phyloP scores from a whole-genome alignment of 2,329 filamentous ascomycete species.

The Xylariaceae sp. region DNA sequence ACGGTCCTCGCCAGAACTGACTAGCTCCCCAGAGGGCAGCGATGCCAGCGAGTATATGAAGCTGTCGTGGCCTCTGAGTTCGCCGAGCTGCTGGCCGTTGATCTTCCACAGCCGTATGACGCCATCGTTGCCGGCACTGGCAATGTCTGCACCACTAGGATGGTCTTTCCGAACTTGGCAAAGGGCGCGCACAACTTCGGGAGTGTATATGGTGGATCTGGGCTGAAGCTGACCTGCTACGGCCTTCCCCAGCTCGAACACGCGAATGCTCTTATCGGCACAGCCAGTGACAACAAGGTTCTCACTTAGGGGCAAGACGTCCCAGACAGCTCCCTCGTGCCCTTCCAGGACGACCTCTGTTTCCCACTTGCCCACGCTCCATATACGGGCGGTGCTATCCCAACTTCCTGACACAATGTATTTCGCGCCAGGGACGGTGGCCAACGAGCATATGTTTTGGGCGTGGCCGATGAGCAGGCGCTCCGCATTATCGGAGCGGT shows the following conservation, averaged over 20 bases:
- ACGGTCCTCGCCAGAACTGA: constrained; percentile 91
- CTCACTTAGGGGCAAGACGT: constrained; percentile 77
- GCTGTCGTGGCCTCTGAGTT: constrained; percentile 83
- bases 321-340: constrained; percentile 77
- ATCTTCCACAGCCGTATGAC: constrained; percentile 83
- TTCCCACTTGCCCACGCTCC: constrained; percentile 84
- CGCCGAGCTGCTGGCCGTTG: constrained; percentile 67
- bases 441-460: constrained; percentile 82
- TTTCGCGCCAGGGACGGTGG: constrained; percentile 65
- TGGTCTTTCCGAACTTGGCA: constrained; percentile 73
- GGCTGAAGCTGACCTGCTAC: constrained; percentile 51
- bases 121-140: constrained; percentile 89
- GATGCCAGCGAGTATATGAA: constrained; percentile 85
- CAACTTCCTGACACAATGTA: constrained; percentile 88
- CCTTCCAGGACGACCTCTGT: constrained; percentile 64
- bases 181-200: constrained; percentile 82
- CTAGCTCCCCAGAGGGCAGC: constrained; percentile 77
- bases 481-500: constrained; percentile 71
- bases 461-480: constrained; percentile 80
- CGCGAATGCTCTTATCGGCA: constrained; percentile 81
- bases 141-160: constrained; percentile 82
- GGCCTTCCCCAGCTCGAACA: constrained; percentile 66
- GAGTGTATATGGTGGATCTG: constrained; percentile 54
- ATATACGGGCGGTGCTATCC: constrained; percentile 84
- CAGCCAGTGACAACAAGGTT: constrained; percentile 83